phyloP scores from a whole-genome alignment of 129 eudicot genomes.

The Helianthus tuberosus region DNA sequence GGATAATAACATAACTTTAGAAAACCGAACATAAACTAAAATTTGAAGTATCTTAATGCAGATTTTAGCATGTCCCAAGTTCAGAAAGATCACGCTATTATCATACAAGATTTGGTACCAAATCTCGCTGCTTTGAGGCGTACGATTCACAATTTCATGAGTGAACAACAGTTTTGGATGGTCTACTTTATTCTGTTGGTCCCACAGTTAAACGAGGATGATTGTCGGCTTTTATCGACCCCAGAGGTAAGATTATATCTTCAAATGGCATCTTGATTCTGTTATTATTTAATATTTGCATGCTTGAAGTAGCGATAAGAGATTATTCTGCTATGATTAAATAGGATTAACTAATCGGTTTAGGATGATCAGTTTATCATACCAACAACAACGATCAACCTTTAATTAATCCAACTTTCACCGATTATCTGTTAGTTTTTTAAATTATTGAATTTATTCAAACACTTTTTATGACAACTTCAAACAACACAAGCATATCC shows the following conservation, averaged over 20 bases:
- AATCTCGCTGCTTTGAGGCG: conserved; percentile 52
- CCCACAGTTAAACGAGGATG: conserved; percentile 65
- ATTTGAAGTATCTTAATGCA: conserved; percentile 36
- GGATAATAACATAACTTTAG: neutral
- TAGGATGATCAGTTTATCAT: too few relatives aligned
- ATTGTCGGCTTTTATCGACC: conserved; percentile 49
- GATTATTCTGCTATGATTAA: too few relatives aligned
- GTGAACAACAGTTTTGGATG: conserved; percentile 69
- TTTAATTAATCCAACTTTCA: too few relatives aligned
- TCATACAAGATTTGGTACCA: conserved; percentile 65
- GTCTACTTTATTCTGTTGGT: conserved; percentile 70
- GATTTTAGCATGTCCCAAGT: conserved; percentile 53
- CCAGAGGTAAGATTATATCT: conserved; percentile 53
- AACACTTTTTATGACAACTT: too few relatives aligned
- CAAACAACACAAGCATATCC: neutral
- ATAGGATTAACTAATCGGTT: too few relatives aligned
- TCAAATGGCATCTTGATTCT: neutral
- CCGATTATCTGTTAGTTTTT: too few relatives aligned
- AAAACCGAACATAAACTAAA: neutral
- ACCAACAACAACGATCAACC: too few relatives aligned
- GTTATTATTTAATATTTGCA: neutral
- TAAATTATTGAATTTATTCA: too few relatives aligned
- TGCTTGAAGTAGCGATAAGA: neutral
- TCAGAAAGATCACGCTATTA: conserved; percentile 66
- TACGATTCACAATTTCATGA: conserved; percentile 39